Evolutionary conservation across 2,329 filamentous ascomycete species (phyloP), one percentile per base, ranked within the genome.

Genomic region (Epichloe sibirici): DNA sequence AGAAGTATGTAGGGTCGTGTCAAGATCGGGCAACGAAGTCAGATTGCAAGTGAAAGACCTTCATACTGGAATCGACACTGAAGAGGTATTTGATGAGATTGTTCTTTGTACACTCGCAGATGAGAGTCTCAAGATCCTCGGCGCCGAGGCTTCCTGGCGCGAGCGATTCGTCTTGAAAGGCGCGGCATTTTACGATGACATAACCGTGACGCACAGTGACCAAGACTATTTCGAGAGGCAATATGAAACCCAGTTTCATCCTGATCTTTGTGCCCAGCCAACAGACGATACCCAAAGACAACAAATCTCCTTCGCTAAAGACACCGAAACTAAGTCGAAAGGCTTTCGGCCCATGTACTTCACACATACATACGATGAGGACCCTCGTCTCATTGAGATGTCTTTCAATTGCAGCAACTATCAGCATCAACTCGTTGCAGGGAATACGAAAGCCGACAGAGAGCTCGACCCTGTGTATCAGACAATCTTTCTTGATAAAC

Each of bases 381-480:
- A 83, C 58, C 71, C 73, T 1, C 75, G 70, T 2, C 78, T 81
- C 60, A 76, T 85, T 7, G 81, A 84, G 63, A 84, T 84, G 81
- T 83, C 78, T 53, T 89, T 88, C 66, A 83, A 89, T 65, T 86
- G 82, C 68, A 84, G 81, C 39, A 86, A 87, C 63, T 88, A 88
- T 66, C 85, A 89, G 63, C 75, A 82, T 45, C 85, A 88, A 62
- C 85, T 89, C 56, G 79, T 80, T 1, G 64, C 65, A 21, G 62
- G 63, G 0, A 62, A 61, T 17, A 48, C 54, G 9, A 39, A 58
- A 1, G 42, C 60, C 25, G 38, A 39, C 0, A 53, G 53, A 5
- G 54, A 56, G 49, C 74, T 79, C 28, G 72, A 78, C 49, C 83
- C 86, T 59, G 77, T 88, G 15, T 88, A 86, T 63, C 84, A 89